Base-by-base conservation (phyloP, 2,329 filamentous ascomycete species). In the Chrysoporthe deuterocubensis region DNA sequence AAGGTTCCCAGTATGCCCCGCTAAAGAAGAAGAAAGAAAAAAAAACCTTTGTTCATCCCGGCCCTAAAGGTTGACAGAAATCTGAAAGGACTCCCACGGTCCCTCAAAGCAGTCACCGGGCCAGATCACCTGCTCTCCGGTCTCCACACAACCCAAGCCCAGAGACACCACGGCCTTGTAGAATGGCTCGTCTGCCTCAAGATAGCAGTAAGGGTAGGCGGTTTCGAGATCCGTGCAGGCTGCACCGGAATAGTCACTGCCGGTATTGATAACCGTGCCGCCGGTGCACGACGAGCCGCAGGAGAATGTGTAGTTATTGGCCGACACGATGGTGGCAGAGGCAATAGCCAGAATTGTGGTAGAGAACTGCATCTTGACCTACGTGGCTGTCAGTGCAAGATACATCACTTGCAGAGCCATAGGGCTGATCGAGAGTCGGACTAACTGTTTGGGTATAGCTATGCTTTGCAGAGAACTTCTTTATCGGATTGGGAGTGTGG, bases 221-320 rank as follows among this genome's bases (percentile, higher is more conserved):
- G 37, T 40, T 32, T 56, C 50, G 14, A 69, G 60, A 42, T 69
- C 44, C 26, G 64, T 67, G 56, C 67, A 69, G 14, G 50, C 14
- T 3, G 67, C 46, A 8, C 64, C 67, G 16, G 57, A 26, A 64
- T 59, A 69, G 56, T 66, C 56, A 14, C 18, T 26, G 14, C 64
- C 64, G 13, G 60, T 57, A n/a, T 34, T 40, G 37, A 69, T 42
- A 6, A 16, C 60, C 2, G 64, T 57, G 14, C 60, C 67, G 42
- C 52, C 37, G 54, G 14, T 34, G 56, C 67, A 69, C 3, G 67
- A 69, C 40, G 60, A 56, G 59, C 67, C 67, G 56, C 67, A 69
- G 64, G 60, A 64, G 59, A 69, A 64, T 44, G 64, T 69, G 64
- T 65, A 69, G 26, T 18, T 52, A 46, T 66, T 69, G 42, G 64